These are phyloP conservation scores for Pterocarpus santalinus DNA, from an alignment of 306 rosid genomes.

Conservation along the genomic window DNA sequence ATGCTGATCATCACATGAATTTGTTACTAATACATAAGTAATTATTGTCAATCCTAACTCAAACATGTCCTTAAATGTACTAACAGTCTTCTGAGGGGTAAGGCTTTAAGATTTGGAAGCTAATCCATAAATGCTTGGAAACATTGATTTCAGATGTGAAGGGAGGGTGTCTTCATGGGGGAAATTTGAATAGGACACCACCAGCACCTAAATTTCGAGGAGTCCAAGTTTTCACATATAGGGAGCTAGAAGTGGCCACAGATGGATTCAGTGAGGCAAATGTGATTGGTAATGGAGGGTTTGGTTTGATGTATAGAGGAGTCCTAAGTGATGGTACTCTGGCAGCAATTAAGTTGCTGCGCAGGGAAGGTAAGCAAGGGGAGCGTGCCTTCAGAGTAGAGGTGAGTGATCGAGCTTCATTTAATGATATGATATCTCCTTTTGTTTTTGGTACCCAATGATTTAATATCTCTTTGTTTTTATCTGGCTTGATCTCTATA, in stretches of 20 bases:
- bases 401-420: constrained; percentile 66
- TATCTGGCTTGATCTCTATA: constrained; percentile 41
- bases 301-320: constrained; percentile 79
- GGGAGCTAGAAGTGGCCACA: constrained; percentile 84
- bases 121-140: constrained; percentile 33
- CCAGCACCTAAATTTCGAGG: constrained; percentile 60
- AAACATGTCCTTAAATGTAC: constrained; percentile 2
- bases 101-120: constrained; percentile 12
- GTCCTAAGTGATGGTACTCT: constrained; percentile 81
- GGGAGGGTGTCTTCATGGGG: constrained; percentile 85
- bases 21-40: background rate
- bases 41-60: background rate
- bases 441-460: constrained; percentile 25
- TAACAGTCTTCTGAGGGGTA: background rate
- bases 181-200: constrained; percentile 60
- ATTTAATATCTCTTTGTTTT: constrained; percentile 47
- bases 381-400: constrained; percentile 97
- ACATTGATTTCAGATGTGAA: constrained; percentile 70
- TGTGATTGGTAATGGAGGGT: constrained; percentile 71
- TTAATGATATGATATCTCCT: constrained; percentile 39
- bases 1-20: constrained; percentile 39
- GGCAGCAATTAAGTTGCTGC: constrained; percentile 81
- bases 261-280: constrained; percentile 69
- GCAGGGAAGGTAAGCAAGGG: constrained; percentile 78
- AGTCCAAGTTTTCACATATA: constrained; percentile 90